Percentiles rank a stretch among this genome's conserved stretches.
Evolutionary conservation across 176 grass and related monocot species (phyloP).

Genomic region (bread wheat (Triticum aestivum)): DNA sequence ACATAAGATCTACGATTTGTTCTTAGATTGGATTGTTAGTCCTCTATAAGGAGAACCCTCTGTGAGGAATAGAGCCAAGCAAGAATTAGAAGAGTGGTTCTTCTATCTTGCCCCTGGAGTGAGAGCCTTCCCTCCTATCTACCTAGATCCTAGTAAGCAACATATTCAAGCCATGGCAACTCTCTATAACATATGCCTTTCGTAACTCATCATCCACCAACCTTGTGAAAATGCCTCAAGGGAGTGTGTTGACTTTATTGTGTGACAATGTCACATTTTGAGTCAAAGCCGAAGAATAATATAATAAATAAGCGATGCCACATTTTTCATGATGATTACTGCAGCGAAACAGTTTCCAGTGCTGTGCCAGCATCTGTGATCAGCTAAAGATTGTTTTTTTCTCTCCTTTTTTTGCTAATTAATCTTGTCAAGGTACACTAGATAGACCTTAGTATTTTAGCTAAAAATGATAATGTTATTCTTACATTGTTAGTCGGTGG

Average conservation of each 20-base stretch:
- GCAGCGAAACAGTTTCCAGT: background rate
- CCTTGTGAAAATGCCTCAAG: background rate
- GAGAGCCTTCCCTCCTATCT: background rate
- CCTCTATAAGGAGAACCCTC: background rate
- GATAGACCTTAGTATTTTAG: conserved; percentile 1
- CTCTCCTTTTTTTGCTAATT: background rate
- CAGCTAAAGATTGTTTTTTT: background rate
- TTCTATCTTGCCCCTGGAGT: background rate
- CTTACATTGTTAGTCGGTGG: background rate
- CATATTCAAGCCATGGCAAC: background rate
- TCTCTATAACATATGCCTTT: background rate
- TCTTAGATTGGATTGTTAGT: background rate
- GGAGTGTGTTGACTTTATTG: background rate
- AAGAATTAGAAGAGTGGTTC: background rate
- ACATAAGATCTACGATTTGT: background rate
- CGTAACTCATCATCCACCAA: background rate
- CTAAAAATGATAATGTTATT: background rate
- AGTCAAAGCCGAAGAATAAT: background rate
- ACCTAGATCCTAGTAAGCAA: background rate
- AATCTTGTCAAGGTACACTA: background rate
- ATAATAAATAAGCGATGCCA: background rate
- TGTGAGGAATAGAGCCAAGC: background rate
- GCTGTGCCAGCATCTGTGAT: background rate
- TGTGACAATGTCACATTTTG: background rate
- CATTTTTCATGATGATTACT: background rate